Evolutionary conservation across 2,329 filamentous ascomycete genomes (phyloP).

Genomic region (Pseudogymnoascus destructans): DNA sequence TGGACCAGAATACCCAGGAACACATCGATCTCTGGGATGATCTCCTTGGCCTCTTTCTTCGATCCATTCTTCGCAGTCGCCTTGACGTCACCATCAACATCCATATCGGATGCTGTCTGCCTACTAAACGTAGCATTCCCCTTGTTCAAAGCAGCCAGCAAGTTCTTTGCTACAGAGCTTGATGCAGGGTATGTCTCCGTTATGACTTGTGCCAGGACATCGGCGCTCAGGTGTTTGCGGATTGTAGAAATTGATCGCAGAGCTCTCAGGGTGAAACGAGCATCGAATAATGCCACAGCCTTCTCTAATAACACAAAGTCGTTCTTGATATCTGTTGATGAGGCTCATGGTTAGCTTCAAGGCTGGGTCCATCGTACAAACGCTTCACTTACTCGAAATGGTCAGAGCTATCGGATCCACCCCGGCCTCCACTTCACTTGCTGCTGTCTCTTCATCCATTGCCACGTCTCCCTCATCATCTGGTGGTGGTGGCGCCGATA

Average conservation of each 20-base stretch:
- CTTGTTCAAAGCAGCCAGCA: conserved; percentile 58
- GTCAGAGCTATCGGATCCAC: conserved; percentile 48
- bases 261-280: conserved; percentile 86
- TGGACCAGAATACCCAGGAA: conserved; percentile 79
- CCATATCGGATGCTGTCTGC: conserved; percentile 51
- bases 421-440: conserved; percentile 26
- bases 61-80: conserved; percentile 36
- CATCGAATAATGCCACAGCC: conserved; percentile 84
- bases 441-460: conserved; percentile 45
- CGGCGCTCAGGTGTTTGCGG: conserved; percentile 76
- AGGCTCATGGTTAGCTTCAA: conserved; percentile 13
- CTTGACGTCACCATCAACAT: conserved; percentile 53
- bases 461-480: conserved; percentile 56
- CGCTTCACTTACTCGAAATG: conserved; percentile 39
- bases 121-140: conserved; percentile 50
- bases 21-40: conserved; percentile 75
- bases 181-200: conserved; percentile 61
- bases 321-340: conserved; percentile 69
- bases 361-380: background rate
- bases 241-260: conserved; percentile 91
- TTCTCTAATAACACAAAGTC: conserved; percentile 87
- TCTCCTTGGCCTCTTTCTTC: conserved; percentile 58
- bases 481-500: conserved; percentile 40
- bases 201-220: conserved; percentile 69
- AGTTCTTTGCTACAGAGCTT: conserved; percentile 49